These are phyloP conservation scores for Sphaerulina vaccinii DNA, from an alignment of 2,329 filamentous ascomycete species.

Conservation along the genomic window DNA sequence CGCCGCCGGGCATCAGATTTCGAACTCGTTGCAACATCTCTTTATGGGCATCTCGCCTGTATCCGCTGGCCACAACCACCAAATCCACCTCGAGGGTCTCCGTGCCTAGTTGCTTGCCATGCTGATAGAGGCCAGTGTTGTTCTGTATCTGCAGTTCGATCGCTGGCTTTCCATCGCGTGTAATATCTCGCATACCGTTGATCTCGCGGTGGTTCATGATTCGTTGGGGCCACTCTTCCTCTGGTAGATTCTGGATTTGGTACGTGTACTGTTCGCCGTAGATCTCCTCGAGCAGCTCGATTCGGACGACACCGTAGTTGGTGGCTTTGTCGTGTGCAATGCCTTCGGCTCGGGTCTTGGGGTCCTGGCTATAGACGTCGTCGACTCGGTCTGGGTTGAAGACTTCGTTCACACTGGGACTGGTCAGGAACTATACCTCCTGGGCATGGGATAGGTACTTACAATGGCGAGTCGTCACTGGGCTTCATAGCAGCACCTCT, in stretches of 20 bases:
- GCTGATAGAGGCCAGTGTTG: slow-evolving; percentile 44
- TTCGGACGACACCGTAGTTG: slow-evolving; percentile 91
- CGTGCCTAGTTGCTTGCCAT: slow-evolving; percentile 34
- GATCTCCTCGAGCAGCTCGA: slow-evolving; percentile 84
- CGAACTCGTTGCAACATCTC: slow-evolving; percentile 68
- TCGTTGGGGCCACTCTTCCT: slow-evolving; percentile 75
- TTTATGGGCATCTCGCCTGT: slow-evolving; percentile 74
- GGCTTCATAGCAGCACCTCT: slow-evolving; percentile 79
- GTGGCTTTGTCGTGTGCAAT: slow-evolving; percentile 74
- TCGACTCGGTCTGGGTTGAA: slow-evolving; percentile 89
- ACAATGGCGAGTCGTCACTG: slow-evolving; percentile 90
- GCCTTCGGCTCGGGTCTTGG: slow-evolving; percentile 59
- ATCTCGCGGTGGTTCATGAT: slow-evolving; percentile 72
- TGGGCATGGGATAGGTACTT: slow-evolving; percentile 35
- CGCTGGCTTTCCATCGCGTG: slow-evolving; percentile 40
- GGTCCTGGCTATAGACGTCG: slow-evolving; percentile 66
- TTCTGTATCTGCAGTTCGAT: slow-evolving; percentile 63
- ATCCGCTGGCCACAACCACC: slow-evolving; percentile 85
- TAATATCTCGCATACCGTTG: slow-evolving; percentile 48
- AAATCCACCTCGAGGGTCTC: slow-evolving; percentile 74
- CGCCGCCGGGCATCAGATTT: slow-evolving; percentile 61
- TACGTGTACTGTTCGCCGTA: slow-evolving; percentile 89
- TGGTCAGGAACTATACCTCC: slow-evolving; percentile 46
- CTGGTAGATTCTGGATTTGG: slow-evolving; percentile 67
- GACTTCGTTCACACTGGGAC: slow-evolving; percentile 73